A percentile compares a stretch with the other conserved stretches of the same genome.
Evolutionary conservation across 1,284 basidiomycete genomes (phyloP).

Genomic region (Ustilago shanxiensis): DNA sequence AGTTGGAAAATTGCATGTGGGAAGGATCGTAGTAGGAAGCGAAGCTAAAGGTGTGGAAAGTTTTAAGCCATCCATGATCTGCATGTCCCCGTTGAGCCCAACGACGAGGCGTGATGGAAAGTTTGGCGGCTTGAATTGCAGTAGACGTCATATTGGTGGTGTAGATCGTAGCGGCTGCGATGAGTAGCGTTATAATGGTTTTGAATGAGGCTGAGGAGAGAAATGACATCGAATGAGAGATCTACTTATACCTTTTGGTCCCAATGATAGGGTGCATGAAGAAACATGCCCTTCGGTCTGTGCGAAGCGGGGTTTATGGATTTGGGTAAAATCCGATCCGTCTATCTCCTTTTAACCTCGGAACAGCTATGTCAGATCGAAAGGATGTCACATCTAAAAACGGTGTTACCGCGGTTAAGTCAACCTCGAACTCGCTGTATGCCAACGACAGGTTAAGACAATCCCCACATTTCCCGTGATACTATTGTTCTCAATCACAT

Average conservation of each 20-base stretch:
- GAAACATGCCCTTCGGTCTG: neutral
- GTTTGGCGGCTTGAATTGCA: conserved; percentile 32
- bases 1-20: conserved; percentile 73
- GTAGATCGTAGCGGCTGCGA: too few relatives aligned
- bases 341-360: neutral
- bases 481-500: too few relatives aligned
- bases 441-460: too few relatives aligned
- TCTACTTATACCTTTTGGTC: neutral
- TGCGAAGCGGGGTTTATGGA: neutral
- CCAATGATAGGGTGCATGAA: too few relatives aligned
- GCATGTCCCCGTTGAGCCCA: conserved; percentile 66
- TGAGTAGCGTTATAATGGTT: too few relatives aligned
- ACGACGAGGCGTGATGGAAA: conserved; percentile 29
- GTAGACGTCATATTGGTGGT: conserved; percentile 26
- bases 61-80: conserved; percentile 88
- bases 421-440: neutral
- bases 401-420: neutral
- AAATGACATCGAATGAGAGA: neutral
- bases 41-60: conserved; percentile 75
- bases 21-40: conserved; percentile 78
- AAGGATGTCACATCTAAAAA: too few relatives aligned
- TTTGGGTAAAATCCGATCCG: neutral
- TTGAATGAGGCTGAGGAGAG: too few relatives aligned
- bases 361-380: too few relatives aligned
- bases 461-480: too few relatives aligned